Base-by-base conservation (phyloP, 495 filamentous ascomycete genomes). In the Neurospora intermedia region DNA sequence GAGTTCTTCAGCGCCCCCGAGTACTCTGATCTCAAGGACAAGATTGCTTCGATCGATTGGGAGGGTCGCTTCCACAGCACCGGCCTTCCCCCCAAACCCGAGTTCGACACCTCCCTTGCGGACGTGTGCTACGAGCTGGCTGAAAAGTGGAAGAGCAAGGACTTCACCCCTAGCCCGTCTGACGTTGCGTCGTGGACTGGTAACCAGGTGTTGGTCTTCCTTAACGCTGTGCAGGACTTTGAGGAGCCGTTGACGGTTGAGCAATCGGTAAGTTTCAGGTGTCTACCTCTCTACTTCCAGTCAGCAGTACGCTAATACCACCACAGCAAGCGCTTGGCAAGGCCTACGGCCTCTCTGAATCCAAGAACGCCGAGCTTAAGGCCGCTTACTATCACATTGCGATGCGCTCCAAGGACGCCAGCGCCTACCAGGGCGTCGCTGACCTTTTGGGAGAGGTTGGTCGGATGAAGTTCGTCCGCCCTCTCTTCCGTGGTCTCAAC, bases 391-490 rank as follows among this genome's bases (percentile, higher is more conserved):
- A 91, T 74, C 85, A 87, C 71, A 87, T 97, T 38, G 93, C 92
- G 3, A 85, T 99, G 78, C 89, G 87, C 76, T 90, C 94, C 4
- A 88, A 88, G 69, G 91, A 92, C 75, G 80, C 85, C 74, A 87
- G 80, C 40, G 85, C 92, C 3, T 91, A 94, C 75, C 79, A 88
- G 46, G 89, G 90, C 0, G 88, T 93, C 0, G 90, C 90, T 7
- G 89, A 93, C 70, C 84, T 97, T 18, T 84, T 98, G 45, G 91
- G 93, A 5, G 86, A 85, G 18, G 93, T 97, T 74, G 95, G 95
- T 6, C 88, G 96, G 70, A 97, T 99, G 95, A 99, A 99, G 87
- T 98, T 95, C 81, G 94, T 97, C 71, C 87, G 94, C 73, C 92
- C 94, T 70, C 81, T 99, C 80, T 96, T 89, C 83, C 87, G 90